phyloP scores from a whole-genome alignment of 2,329 filamentous ascomycete species.

The Trichoderma afroharzianum region DNA sequence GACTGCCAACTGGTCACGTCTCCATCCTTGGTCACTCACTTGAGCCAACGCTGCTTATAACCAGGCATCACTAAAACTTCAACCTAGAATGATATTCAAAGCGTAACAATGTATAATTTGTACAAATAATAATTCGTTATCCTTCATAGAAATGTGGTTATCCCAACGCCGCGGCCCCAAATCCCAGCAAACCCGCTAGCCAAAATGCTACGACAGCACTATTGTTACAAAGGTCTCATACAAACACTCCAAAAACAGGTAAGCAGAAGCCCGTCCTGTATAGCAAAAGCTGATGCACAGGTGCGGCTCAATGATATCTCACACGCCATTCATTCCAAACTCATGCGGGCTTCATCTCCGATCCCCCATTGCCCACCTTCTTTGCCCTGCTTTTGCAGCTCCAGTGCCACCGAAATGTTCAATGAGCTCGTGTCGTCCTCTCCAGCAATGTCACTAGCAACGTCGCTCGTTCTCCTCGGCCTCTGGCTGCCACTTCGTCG shows the following conservation, averaged over 20 bases:
- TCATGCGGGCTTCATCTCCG: constrained; percentile 81
- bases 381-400: constrained; percentile 50
- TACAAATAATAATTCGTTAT: neutral
- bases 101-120: neutral
- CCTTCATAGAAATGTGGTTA: neutral
- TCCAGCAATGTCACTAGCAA: constrained; percentile 39
- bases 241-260: neutral
- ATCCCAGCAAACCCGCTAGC: neutral
- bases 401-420: constrained; percentile 45
- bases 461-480: constrained; percentile 40
- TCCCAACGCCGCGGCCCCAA: neutral
- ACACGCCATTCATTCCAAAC: constrained; percentile 60
- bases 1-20: neutral
- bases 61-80: neutral
- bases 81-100: neutral
- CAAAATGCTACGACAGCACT: constrained; percentile 4
- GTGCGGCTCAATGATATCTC: neutral
- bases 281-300: neutral
- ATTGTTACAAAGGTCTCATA: neutral
- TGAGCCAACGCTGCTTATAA: neutral
- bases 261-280: neutral
- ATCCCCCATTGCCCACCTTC: constrained; percentile 69
- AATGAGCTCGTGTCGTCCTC: constrained; percentile 42
- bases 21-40: neutral
- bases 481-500: constrained; percentile 33